These are phyloP conservation scores for Fusarium oligoseptatum DNA, from an alignment of 2,329 filamentous ascomycete genomes.

Conservation along the genomic window DNA sequence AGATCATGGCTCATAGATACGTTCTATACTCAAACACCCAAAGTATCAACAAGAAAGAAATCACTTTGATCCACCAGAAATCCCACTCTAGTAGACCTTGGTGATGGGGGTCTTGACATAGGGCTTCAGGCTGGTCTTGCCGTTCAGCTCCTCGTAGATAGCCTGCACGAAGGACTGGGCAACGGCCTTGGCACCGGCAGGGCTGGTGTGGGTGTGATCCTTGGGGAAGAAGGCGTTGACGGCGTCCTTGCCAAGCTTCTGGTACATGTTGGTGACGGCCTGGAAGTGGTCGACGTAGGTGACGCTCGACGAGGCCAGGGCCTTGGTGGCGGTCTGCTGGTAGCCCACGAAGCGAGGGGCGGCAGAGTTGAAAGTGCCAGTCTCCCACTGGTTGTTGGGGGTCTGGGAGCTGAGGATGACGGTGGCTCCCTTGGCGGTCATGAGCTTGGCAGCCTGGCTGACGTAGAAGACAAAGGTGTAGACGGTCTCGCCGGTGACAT, in stretches of 20 bases:
- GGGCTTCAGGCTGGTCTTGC: conserved; percentile 42
- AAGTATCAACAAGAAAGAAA: neutral
- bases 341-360: conserved; percentile 70
- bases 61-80: neutral
- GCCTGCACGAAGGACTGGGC: conserved; percentile 65
- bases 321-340: conserved; percentile 56
- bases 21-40: neutral
- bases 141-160: conserved; percentile 48
- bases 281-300: conserved; percentile 72
- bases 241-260: conserved; percentile 60
- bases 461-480: conserved; percentile 73
- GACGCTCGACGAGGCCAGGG: conserved; percentile 56
- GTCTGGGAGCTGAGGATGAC: conserved; percentile 72
- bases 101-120: conserved; percentile 46
- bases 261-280: conserved; percentile 67
- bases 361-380: conserved; percentile 62
- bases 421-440: conserved; percentile 69
- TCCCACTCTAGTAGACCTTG: conserved; percentile 35
- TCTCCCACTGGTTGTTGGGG: conserved; percentile 71
- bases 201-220: conserved; percentile 74
- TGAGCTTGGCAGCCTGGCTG: conserved; percentile 66
- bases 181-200: conserved; percentile 67
- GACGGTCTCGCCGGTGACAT: conserved; percentile 60
- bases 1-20: neutral
- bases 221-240: conserved; percentile 68